These are phyloP conservation scores for Cucurbitaria berberidis DNA, from an alignment of 2,329 filamentous ascomycete species.

Conservation along the genomic window DNA sequence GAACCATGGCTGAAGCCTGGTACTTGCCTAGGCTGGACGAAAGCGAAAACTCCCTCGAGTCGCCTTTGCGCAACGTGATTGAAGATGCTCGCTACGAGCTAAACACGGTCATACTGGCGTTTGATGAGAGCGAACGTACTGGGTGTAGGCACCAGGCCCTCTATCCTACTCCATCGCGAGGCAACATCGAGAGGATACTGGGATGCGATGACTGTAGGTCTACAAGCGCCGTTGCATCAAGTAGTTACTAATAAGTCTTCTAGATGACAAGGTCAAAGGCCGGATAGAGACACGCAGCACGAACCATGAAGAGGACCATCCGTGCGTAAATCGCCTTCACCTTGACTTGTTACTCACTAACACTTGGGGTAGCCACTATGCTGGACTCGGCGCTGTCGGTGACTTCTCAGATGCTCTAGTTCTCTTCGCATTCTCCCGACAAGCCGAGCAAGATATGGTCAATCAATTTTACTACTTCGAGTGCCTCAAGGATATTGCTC, in stretches of 20 bases:
- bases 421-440: slow-evolving; percentile 66
- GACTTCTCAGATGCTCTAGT: slow-evolving; percentile 69
- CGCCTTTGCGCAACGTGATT: slow-evolving; percentile 46
- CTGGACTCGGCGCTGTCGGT: slow-evolving; percentile 66
- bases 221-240: neutral
- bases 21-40: slow-evolving; percentile 39
- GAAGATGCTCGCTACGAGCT: slow-evolving; percentile 68
- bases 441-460: slow-evolving; percentile 61
- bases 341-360: slow-evolving; percentile 1
- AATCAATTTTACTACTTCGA: slow-evolving; percentile 68
- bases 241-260: slow-evolving; percentile 13
- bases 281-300: slow-evolving; percentile 33
- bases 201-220: slow-evolving; percentile 46
- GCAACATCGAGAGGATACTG: slow-evolving; percentile 48
- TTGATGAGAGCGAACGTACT: slow-evolving; percentile 37
- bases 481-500: slow-evolving; percentile 66
- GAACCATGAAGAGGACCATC: slow-evolving; percentile 46
- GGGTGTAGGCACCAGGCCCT: slow-evolving; percentile 38
- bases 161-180: slow-evolving; percentile 45
- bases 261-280: slow-evolving; percentile 35
- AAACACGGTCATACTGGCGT: slow-evolving; percentile 56
- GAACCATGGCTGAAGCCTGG: slow-evolving; percentile 39
- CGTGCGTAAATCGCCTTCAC: slow-evolving; percentile 24
- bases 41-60: slow-evolving; percentile 26
- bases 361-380: slow-evolving; percentile 58